These are phyloP conservation scores for Pythium aristosporum DNA, from an alignment of 352 stramenopile genomes.

Conservation along the genomic window DNA sequence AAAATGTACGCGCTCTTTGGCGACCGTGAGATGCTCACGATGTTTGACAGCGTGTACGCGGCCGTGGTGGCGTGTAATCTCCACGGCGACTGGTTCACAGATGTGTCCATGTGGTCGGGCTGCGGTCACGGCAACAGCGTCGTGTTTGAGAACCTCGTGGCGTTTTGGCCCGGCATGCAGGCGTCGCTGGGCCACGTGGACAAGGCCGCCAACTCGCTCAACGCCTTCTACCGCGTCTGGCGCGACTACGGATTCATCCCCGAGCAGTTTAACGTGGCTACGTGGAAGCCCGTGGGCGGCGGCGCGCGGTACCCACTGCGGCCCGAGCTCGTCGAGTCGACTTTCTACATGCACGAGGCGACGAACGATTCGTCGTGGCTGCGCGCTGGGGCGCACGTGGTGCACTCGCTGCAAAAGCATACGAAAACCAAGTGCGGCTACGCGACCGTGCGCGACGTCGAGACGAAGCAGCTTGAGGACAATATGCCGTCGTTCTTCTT, in stretches of 20 bases:
- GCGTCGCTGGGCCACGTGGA: constrained; percentile 90
- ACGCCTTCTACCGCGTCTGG: constrained; percentile 95
- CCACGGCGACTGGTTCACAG: constrained; percentile 83
- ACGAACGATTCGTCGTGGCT: constrained; percentile 85
- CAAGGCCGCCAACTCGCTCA: constrained; percentile 84
- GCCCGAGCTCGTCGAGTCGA: constrained; percentile 97
- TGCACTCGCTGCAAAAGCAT: constrained; percentile 90
- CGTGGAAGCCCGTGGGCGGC: constrained; percentile 67
- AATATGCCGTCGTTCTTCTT: constrained; percentile 99
- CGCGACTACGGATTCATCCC: constrained; percentile 95
- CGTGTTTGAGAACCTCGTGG: constrained; percentile 88
- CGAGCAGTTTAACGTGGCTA: constrained; percentile 94
- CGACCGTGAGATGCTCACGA: constrained; percentile 91
- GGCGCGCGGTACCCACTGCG: constrained; percentile 91
- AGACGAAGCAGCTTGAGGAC: constrained; percentile 89
- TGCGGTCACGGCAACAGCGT: constrained; percentile 39
- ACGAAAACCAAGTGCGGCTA: constrained; percentile 93
- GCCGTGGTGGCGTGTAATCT: constrained; percentile 67
- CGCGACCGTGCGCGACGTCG: constrained; percentile 85
- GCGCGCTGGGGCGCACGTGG: constrained; percentile 65
- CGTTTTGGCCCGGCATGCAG: constrained; percentile 98
- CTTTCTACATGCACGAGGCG: constrained; percentile 94
- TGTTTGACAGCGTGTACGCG: constrained; percentile 83
- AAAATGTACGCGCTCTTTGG: constrained; percentile 97
- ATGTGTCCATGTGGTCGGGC: constrained; percentile 84